These are phyloP conservation scores for Mucor racemosus DNA, from an alignment of 371 early-diverging fungal species.

Conservation along the genomic window DNA sequence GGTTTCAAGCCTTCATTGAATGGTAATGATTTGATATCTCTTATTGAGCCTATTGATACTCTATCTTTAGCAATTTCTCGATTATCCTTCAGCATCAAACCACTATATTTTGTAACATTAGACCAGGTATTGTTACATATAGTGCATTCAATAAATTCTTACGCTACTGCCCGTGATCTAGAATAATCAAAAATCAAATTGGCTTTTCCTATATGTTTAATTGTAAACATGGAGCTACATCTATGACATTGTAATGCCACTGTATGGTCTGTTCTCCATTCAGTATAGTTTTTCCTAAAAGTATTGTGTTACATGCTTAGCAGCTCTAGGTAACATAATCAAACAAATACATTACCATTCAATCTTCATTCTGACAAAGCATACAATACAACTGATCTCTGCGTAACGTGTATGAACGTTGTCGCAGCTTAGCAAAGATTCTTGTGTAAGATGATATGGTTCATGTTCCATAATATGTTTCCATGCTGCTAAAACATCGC, in stretches of 20 bases:
- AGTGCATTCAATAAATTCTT: neutral
- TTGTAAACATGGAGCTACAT: constrained; percentile 7
- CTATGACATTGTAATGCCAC: constrained; percentile 16
- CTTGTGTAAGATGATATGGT: neutral
- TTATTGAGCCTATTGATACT: neutral
- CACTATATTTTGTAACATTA: neutral
- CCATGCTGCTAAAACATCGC: neutral
- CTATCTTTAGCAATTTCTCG: neutral
- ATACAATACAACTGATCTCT: constrained; percentile 1
- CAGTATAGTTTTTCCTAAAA: constrained; percentile 13
- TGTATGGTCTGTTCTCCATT: constrained; percentile 25
- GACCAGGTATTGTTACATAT: too few species aligned
- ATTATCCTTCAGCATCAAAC: too few species aligned
- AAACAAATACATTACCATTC: neutral
- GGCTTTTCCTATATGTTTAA: constrained; percentile 18
- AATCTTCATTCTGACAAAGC: neutral
- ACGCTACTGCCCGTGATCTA: neutral
- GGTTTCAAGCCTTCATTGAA: constrained; percentile 6
- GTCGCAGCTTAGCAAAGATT: neutral
- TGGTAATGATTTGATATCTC: neutral
- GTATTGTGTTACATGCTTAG: neutral
- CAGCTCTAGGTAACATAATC: too few species aligned
- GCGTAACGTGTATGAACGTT: neutral
- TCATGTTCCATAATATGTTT: neutral
- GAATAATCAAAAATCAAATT: constrained; percentile 6